phyloP scores from a whole-genome alignment of 2,329 filamentous ascomycete genomes.

The Epichloe gansuensis region DNA sequence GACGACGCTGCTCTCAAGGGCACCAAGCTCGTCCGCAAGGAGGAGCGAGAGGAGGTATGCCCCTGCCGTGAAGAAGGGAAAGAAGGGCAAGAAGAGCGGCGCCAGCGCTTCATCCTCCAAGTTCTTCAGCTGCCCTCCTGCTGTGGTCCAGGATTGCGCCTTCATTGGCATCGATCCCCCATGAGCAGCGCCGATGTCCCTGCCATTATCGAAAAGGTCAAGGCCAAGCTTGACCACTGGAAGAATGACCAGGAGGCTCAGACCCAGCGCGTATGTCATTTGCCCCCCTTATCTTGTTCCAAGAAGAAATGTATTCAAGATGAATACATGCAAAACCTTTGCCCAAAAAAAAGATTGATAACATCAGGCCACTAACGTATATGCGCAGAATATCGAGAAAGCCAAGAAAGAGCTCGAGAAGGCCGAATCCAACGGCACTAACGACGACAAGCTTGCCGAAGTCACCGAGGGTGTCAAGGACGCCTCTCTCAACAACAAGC shows the following conservation, averaged over 20 bases:
- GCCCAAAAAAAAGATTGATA: neutral
- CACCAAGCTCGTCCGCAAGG: constrained; percentile 70
- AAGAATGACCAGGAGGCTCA: constrained; percentile 81
- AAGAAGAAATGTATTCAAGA: no score
- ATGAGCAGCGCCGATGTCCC: constrained; percentile 77
- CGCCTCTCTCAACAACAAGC: constrained; percentile 39
- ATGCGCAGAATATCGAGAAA: constrained; percentile 77
- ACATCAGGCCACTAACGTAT: neutral
- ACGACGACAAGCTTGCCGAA: constrained; percentile 41
- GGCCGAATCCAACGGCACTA: constrained; percentile 30
- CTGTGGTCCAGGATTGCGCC: constrained; percentile 81
- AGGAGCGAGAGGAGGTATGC: constrained; percentile 79
- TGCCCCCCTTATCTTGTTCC: neutral
- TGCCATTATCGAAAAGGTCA: constrained; percentile 71
- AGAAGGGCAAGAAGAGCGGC: constrained; percentile 61
- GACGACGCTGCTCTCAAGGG: constrained; percentile 80
- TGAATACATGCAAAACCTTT: no score
- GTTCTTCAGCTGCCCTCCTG: constrained; percentile 73
- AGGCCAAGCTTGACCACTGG: constrained; percentile 84
- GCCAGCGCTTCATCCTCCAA: constrained; percentile 36
- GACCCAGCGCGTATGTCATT: constrained; percentile 72
- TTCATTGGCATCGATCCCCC: constrained; percentile 80
- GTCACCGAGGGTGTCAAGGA: constrained; percentile 40
- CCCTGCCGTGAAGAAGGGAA: constrained; percentile 70
- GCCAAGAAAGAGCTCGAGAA: constrained; percentile 91